These are phyloP conservation scores for Chlorociboria aeruginascens DNA, from an alignment of 495 filamentous ascomycete genomes.

Conservation along the genomic window DNA sequence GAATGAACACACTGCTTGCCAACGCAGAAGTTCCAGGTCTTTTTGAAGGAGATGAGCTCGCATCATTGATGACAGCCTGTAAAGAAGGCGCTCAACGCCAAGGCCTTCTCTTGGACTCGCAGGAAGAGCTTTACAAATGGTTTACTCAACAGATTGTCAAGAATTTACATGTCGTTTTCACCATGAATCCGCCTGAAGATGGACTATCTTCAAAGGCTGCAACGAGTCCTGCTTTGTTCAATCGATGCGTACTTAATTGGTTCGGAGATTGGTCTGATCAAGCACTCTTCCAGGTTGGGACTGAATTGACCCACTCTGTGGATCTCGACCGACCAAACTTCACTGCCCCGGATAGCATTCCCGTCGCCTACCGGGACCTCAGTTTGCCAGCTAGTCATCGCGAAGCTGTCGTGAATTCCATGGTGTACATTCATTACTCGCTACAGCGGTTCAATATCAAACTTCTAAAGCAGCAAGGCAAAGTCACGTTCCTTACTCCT, in stretches of 20 bases:
- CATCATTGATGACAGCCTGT: conserved; percentile 94
- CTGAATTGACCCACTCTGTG: conserved; percentile 88
- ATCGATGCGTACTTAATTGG: conserved; percentile 98
- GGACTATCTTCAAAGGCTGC: conserved; percentile 91
- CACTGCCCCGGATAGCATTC: conserved; percentile 79
- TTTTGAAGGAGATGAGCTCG: conserved; percentile 94
- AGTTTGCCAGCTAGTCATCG: conserved; percentile 76
- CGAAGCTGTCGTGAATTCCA: conserved; percentile 85
- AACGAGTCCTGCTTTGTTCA: conserved; percentile 95
- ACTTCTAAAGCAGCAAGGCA: conserved; percentile 81
- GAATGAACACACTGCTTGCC: conserved; percentile 97
- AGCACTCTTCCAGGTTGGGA: conserved; percentile 94
- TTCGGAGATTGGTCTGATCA: conserved; percentile 99
- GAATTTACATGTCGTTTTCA: conserved; percentile 98
- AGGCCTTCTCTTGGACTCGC: conserved; percentile 85
- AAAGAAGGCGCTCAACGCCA: conserved; percentile 97
- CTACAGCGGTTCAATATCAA: conserved; percentile 81
- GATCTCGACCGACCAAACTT: conserved; percentile 85
- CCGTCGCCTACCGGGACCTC: conserved; percentile 79
- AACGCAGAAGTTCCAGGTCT: conserved; percentile 97
- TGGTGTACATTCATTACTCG: conserved; percentile 98
- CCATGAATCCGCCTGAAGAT: conserved; percentile 98
- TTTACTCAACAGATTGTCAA: conserved; percentile 98
- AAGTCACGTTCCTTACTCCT: conserved; percentile 84
- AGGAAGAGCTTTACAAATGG: conserved; percentile 99